Base-by-base conservation (phyloP, 495 filamentous ascomycete genomes). In the Durotheca rogersii region DNA sequence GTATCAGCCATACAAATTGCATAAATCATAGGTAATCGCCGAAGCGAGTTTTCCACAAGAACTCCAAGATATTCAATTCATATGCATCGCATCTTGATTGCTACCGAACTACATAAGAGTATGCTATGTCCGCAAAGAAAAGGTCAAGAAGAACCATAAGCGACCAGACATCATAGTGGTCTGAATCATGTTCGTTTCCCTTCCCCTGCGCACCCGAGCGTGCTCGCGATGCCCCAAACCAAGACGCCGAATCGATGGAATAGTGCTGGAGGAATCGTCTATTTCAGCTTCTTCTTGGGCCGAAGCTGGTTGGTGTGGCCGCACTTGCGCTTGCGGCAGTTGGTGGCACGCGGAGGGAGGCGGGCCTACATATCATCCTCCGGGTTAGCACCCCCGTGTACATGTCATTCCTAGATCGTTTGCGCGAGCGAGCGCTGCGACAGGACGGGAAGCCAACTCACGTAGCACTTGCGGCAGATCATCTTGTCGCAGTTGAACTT, bases 281-380 rank as follows among this genome's bases (percentile, higher is more conserved):
- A 98, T 82, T 98, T 98, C 66, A 98, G 83, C 90, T 98, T 98
- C 90, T 98, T 98, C 92, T 98, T 98, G 71, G 93, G 93, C 78
- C 94, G 89, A 68, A 98, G 86, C 83, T 98, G 93, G 87, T 97
- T 97, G 80, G 81, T 91, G 83, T 98, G 93, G 53, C 93, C 93
- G 77, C 93, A 98, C 85, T 98, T 97, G 80, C 88, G 89, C 89
- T 98, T 97, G 66, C 94, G 84, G 88, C 93, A 96, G 84, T 98
- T 98, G 79, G 92, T 96, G 58, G 93, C 93, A 80, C 93, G 87
- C 55, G 93, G 93, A 61, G 93, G 93, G 47, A 98, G 90, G 77
- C 93, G 93, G 62, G 93, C 91, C 56, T 59, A n/a, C 47, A 47
- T 18, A n/a, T 5, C 7, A n/a, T n/a, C n/a, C n/a, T n/a, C 23